Conservation (phyloP, 768 basidiomycete genomes). For the Podaxis rugospora region DNA sequence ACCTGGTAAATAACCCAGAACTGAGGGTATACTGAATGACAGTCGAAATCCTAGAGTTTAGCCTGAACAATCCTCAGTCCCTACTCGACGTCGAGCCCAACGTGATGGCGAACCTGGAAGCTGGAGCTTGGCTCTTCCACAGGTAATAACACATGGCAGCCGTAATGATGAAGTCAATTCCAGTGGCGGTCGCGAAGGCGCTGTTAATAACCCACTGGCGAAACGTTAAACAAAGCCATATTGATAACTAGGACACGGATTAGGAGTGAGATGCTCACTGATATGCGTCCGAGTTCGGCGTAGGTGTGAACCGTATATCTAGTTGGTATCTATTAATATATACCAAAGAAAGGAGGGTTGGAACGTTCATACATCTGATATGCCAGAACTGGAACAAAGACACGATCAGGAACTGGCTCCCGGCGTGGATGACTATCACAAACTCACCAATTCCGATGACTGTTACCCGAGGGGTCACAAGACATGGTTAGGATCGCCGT, state of each 20-base stretch:
- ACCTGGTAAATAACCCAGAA: conserved; percentile 37
- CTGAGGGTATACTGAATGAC: conserved; percentile 34
- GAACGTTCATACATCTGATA: conserved; percentile 29
- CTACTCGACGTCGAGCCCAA: background rate
- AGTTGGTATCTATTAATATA: background rate
- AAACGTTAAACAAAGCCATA: background rate
- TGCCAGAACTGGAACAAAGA: conserved; percentile 23
- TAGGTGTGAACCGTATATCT: conserved; percentile 31
- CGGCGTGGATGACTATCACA: background rate
- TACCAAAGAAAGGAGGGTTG: no score
- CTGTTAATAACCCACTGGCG: conserved; percentile 38
- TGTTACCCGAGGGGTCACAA: conserved; percentile 10
- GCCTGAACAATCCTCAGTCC: conserved; percentile 13
- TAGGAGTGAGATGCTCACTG: conserved; percentile 21
- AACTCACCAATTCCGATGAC: conserved; percentile 30
- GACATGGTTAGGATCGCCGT: background rate
- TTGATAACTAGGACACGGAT: background rate
- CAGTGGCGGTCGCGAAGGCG: conserved; percentile 36
- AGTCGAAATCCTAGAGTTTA: conserved; percentile 30
- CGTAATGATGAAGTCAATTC: conserved; percentile 40
- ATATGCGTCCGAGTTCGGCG: conserved; percentile 24
- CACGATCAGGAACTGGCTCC: background rate
- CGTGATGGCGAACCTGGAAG: conserved; percentile 17
- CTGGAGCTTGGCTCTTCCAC: conserved; percentile 25
- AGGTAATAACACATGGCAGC: conserved; percentile 33